These are phyloP conservation scores for Metarhizium sp. DNA, from an alignment of 2,329 filamentous ascomycete species.

Conservation along the genomic window DNA sequence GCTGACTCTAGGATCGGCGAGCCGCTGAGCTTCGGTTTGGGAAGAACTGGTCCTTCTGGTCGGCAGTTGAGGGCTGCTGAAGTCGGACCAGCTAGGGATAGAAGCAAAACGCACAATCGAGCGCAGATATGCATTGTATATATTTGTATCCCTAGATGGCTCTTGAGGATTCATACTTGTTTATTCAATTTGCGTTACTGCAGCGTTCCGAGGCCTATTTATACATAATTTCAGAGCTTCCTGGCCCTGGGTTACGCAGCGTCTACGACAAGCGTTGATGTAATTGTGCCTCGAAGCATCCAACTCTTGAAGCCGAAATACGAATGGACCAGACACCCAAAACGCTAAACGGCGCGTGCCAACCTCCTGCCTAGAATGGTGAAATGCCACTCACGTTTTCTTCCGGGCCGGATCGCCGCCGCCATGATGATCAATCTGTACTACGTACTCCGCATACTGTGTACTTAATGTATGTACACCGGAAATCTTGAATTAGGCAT, in stretches of 20 bases:
- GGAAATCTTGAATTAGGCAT: background rate
- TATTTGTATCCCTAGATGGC: background rate
- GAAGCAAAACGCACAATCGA: background rate
- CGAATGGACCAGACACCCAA: background rate
- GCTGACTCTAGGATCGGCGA: slow-evolving; percentile 20
- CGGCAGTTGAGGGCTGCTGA: slow-evolving; percentile 16
- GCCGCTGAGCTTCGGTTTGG: slow-evolving; percentile 11
- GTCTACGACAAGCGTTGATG: background rate
- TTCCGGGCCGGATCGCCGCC: background rate
- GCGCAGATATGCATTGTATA: background rate
- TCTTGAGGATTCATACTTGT: background rate
- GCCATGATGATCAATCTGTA: background rate
- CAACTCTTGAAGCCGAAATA: background rate
- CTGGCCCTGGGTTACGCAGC: background rate
- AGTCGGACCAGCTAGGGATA: background rate
- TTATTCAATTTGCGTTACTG: background rate
- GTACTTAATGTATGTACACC: too few relatives aligned
- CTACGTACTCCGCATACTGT: too few relatives aligned
- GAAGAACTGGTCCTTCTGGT: slow-evolving; percentile 20
- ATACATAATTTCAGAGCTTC: background rate
- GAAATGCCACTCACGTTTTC: background rate
- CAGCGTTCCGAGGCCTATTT: background rate
- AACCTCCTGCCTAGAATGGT: too few relatives aligned
- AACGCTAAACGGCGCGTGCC: background rate
- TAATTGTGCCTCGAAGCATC: background rate